Evolutionary conservation across 139 green algal species (phyloP).

Genomic region (Chlorella ohadii): DNA sequence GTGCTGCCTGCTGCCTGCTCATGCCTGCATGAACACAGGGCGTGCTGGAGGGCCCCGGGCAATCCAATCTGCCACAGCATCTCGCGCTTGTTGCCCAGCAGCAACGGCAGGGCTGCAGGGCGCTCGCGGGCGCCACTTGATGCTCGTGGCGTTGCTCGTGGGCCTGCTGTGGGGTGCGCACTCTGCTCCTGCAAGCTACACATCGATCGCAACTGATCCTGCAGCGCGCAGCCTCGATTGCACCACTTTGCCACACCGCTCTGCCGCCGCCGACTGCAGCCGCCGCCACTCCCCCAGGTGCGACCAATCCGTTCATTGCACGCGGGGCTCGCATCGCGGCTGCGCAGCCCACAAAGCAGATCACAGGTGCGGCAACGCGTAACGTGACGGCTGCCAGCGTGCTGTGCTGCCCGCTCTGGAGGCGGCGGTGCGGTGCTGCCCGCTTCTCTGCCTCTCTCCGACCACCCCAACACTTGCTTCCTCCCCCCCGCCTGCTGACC

Average conservation of each 20-base stretch:
- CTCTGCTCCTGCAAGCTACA: background rate
- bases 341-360: background rate
- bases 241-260: too few relatives aligned
- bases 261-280: background rate
- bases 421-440: too few relatives aligned
- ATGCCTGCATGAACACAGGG: too few relatives aligned
- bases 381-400: background rate
- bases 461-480: too few relatives aligned
- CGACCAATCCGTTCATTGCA: constrained; percentile 74
- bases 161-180: constrained; percentile 33
- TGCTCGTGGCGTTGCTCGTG: background rate
- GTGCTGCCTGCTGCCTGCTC: too few relatives aligned
- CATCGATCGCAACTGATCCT: background rate
- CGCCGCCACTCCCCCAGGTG: background rate
- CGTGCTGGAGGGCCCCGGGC: background rate
- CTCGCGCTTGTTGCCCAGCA: background rate
- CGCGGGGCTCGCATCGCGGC: constrained; percentile 32
- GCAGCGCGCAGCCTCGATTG: background rate
- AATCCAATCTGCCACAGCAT: background rate
- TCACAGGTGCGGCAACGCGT: background rate
- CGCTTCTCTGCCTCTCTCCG: too few relatives aligned
- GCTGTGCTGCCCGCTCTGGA: background rate
- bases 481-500: background rate
- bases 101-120: background rate
- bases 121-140: background rate